These are phyloP conservation scores for Zea luxurians DNA, from an alignment of 176 grass and related monocot genomes.

Conservation along the genomic window DNA sequence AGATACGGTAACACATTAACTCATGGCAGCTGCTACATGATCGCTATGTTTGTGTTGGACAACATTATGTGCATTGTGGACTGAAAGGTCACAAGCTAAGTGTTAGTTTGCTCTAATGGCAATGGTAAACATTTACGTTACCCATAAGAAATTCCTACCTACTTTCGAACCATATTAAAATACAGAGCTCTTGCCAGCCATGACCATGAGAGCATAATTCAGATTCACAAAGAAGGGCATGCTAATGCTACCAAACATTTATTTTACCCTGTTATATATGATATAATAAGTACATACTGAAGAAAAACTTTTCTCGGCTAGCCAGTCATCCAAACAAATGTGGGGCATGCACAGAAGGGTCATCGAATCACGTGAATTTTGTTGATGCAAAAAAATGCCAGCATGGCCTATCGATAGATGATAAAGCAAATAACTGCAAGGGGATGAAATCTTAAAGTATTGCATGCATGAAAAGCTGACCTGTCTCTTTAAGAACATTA, in stretches of 20 bases:
- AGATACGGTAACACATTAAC: background rate
- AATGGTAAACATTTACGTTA: slow-evolving; percentile 9
- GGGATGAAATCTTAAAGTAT: slow-evolving; percentile 8
- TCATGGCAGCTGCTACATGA: background rate
- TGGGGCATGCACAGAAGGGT: background rate
- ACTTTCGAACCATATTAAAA: slow-evolving; percentile 18
- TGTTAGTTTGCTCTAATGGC: slow-evolving; percentile 4
- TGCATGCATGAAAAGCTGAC: slow-evolving; percentile 40
- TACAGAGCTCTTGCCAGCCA: background rate
- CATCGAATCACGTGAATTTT: slow-evolving; percentile 14
- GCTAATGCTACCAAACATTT: slow-evolving; percentile 2
- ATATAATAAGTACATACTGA: slow-evolving; percentile 14
- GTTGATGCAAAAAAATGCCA: slow-evolving; percentile 14
- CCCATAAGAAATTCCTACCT: background rate
- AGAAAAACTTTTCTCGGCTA: background rate
- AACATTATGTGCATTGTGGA: background rate
- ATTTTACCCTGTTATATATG: background rate
- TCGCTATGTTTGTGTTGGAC: background rate
- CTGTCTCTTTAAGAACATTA: slow-evolving; percentile 52
- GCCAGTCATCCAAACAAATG: background rate
- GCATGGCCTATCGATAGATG: background rate
- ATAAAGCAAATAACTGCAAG: slow-evolving; percentile 18
- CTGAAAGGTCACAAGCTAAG: background rate
- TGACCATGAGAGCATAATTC: slow-evolving; percentile 20
- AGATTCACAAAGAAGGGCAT: slow-evolving; percentile 18